Evolutionary conservation across 805 yeast species (phyloP).

Genomic region (Kuraishia hungarica): DNA sequence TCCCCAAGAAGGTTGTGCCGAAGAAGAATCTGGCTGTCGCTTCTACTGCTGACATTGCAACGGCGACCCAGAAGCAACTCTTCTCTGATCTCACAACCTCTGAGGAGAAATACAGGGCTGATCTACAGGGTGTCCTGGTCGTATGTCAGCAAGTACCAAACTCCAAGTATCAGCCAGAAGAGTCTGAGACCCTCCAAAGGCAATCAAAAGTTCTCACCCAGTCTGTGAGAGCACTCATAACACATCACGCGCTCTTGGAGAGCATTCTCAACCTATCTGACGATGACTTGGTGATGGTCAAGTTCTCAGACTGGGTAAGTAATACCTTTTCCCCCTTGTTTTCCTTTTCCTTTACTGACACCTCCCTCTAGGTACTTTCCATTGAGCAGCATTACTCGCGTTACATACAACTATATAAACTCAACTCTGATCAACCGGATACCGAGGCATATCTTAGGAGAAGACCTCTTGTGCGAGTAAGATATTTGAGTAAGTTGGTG

Average conservation of each 20-base stretch:
- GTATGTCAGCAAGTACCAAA: slow-evolving; percentile 12
- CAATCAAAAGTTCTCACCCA: slow-evolving; percentile 7
- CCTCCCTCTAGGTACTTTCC: not conserved
- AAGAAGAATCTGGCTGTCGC: not conserved
- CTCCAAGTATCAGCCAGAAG: slow-evolving; percentile 21
- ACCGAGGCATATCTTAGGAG: slow-evolving; percentile 19
- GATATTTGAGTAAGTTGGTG: slow-evolving; percentile 15
- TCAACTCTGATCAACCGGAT: slow-evolving; percentile 14
- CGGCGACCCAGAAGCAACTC: not conserved
- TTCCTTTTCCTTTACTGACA: slow-evolving; percentile 1
- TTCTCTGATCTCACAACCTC: not conserved
- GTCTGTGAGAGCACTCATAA: slow-evolving; percentile 8
- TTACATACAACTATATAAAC: slow-evolving; percentile 14
- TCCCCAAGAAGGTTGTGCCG: not conserved
- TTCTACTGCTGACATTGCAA: not conserved
- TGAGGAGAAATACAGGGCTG: not conserved
- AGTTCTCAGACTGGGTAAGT: slow-evolving; percentile 16
- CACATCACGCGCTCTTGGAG: slow-evolving; percentile 12
- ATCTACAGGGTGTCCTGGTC: not conserved
- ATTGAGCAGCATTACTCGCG: slow-evolving; percentile 11
- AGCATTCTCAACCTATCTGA: slow-evolving; percentile 8
- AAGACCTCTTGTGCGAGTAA: slow-evolving; percentile 22
- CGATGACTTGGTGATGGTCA: slow-evolving; percentile 6
- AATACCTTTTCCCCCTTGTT: not conserved
- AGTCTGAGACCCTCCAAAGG: slow-evolving; percentile 17